Evolutionary conservation across 2,329 filamentous ascomycete genomes (phyloP), one percentile per base, ranked within the genome.

Genomic region (Aureobasidium sp.): DNA sequence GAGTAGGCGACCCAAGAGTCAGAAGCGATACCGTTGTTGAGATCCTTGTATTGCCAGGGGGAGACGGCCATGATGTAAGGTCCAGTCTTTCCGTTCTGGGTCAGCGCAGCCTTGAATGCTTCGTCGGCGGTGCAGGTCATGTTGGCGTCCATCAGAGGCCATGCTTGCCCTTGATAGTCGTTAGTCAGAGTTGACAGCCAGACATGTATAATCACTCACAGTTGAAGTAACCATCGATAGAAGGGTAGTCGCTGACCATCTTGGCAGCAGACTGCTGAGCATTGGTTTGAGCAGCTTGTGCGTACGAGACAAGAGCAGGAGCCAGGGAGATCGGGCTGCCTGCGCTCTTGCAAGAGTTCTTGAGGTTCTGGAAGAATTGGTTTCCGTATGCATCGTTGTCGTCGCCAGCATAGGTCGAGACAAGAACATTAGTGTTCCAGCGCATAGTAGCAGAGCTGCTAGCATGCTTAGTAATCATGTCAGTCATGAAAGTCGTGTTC

Each of bases 61-160:
- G 73, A 74, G 54, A 75, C 68, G 41, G 70, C 73, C 71, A 74
- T 74, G 58, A 75, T 73, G 66, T 74, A 75, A 58, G 73, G 73
- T 36, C 73, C 73, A 14, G 66, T 69, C 63, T 68, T 67, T 62
- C 69, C 69, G 47, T 70, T 69, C 63, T 68, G 69, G 62, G 69
- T 68, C 48, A 74, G 53, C 10, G 70, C 69, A 14, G 64, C 66
- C 65, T 72, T 68, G 69, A 75, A 74, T 30, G 70, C 68, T 48
- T 68, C 61, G 63, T 75, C 73, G 34, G 70, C 66, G 11, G 65
- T 65, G 61, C 63, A 63, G 41, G 70, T 72, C 53, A 70, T 68
- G 66, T 74, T 73, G 47, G 61, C 41, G n/a, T 68, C 61, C 64
- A 72, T 64, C 45, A 73, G 68, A 25, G 72, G 72, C 72, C 72